phyloP scores from a whole-genome alignment of 345 rosid genomes.

The Ceriops decandra region DNA sequence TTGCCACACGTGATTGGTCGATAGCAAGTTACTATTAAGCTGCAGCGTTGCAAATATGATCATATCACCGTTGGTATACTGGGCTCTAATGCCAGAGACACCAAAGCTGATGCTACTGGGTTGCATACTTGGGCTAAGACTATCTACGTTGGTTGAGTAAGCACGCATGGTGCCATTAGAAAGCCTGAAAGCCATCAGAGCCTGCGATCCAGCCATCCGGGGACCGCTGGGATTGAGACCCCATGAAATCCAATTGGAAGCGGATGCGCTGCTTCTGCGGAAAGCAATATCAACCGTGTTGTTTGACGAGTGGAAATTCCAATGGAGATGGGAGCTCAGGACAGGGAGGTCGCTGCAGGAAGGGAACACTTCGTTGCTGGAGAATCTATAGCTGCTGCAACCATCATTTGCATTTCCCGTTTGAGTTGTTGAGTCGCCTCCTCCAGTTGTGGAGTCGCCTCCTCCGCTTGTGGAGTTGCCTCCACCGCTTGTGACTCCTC shows the following conservation, averaged over 20 bases:
- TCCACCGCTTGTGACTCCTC: slow-evolving; percentile 37
- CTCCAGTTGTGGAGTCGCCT: no score
- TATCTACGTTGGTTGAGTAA: slow-evolving; percentile 33
- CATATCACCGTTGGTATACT: slow-evolving; percentile 31
- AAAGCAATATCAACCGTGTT: slow-evolving; percentile 53
- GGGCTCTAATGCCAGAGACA: slow-evolving; percentile 38
- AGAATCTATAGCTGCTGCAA: slow-evolving; percentile 38
- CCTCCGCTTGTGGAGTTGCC: slow-evolving; percentile 8
- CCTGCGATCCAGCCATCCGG: slow-evolving; percentile 50
- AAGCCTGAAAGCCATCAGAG: slow-evolving; percentile 52
- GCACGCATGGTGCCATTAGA: slow-evolving; percentile 33
- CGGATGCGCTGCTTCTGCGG: slow-evolving; percentile 38
- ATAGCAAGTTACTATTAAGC: slow-evolving; percentile 24
- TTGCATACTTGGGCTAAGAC: not conserved
- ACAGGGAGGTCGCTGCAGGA: slow-evolving; percentile 42
- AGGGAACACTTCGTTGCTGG: slow-evolving; percentile 22
- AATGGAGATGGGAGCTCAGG: slow-evolving; percentile 59
- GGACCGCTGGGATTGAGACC: slow-evolving; percentile 48
- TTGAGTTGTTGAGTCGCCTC: slow-evolving; percentile 13
- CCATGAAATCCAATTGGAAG: slow-evolving; percentile 60
- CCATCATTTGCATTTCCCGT: slow-evolving; percentile 64
- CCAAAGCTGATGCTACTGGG: slow-evolving; percentile 38
- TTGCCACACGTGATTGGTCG: slow-evolving; percentile 65
- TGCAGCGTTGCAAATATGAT: slow-evolving; percentile 61
- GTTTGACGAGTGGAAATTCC: slow-evolving; percentile 42